Percentiles rank a stretch among this genome's conserved stretches.
Evolutionary conservation across 768 basidiomycete genomes (phyloP).

Genomic region (Pholiota molesta): DNA sequence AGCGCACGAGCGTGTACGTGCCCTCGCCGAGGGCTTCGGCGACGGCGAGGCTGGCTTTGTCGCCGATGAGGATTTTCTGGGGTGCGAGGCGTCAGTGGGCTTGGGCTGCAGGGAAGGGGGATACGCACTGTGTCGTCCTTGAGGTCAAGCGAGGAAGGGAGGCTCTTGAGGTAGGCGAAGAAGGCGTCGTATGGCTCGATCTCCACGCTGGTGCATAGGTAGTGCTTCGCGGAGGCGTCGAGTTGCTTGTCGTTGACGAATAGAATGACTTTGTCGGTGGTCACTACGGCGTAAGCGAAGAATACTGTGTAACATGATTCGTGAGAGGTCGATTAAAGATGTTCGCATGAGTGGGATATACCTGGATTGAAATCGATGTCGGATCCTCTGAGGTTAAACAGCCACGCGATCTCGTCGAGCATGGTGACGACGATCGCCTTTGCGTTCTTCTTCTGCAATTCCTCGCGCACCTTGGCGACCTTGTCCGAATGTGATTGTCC

Average conservation of each 20-base stretch:
- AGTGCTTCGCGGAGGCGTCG: constrained; percentile 39
- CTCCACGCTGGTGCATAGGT: constrained; percentile 63
- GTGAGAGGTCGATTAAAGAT: neutral
- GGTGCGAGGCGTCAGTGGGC: too few species aligned
- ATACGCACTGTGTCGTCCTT: constrained; percentile 34
- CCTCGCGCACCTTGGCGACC: constrained; percentile 64
- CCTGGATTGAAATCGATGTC: constrained; percentile 88
- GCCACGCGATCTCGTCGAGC: constrained; percentile 95
- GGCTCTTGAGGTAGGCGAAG: constrained; percentile 60
- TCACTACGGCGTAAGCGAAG: constrained; percentile 89
- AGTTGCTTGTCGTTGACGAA: constrained; percentile 69
- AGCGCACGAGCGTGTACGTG: constrained; percentile 59
- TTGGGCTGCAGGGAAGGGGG: too few species aligned
- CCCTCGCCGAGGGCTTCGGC: constrained; percentile 79
- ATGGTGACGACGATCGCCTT: constrained; percentile 81
- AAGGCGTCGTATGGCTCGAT: constrained; percentile 72
- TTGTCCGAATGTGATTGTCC: constrained; percentile 71
- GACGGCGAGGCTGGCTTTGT: constrained; percentile 80
- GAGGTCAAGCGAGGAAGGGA: constrained; percentile 40
- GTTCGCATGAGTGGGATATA: constrained; percentile 21
- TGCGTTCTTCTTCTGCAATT: constrained; percentile 62
- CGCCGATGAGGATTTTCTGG: constrained; percentile 76
- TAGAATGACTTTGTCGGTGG: constrained; percentile 55
- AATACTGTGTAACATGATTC: constrained; percentile 59
- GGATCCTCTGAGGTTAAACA: constrained; percentile 89